phyloP scores from a whole-genome alignment of 306 rosid genomes.

The Dalbergia cochinchinensis region DNA sequence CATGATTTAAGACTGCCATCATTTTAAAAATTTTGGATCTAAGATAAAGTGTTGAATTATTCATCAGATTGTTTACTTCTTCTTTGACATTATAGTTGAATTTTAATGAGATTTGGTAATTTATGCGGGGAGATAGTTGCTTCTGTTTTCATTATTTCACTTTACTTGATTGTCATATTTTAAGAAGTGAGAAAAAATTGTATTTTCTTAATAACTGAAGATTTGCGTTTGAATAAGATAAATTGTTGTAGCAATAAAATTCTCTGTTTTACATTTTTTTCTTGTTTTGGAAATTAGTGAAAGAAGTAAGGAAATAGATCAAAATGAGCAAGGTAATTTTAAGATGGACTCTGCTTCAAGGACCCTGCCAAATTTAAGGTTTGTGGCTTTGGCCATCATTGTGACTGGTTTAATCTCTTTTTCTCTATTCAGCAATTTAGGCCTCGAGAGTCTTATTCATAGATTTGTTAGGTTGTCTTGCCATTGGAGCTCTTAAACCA shows the following conservation, averaged over 20 bases:
- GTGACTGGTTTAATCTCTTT: not conserved
- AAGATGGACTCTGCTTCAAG: not conserved
- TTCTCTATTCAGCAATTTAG: not conserved
- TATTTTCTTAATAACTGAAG: not conserved
- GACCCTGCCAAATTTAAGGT: not conserved
- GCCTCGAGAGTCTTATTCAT: not conserved
- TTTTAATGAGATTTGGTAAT: not conserved
- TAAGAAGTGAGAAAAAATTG: not conserved
- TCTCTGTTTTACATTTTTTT: not conserved
- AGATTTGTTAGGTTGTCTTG: not conserved
- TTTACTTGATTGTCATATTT: not conserved
- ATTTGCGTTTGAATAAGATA: not conserved
- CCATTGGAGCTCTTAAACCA: slow-evolving; percentile 12
- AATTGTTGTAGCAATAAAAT: not conserved
- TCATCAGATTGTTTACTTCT: not conserved
- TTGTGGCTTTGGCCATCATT: not conserved
- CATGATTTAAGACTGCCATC: not conserved
- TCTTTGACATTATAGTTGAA: not conserved
- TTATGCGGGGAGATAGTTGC: not conserved
- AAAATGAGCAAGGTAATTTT: not conserved
- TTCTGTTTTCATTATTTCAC: not conserved
- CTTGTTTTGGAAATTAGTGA: not conserved
- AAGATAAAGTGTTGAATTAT: not conserved
- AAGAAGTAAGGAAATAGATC: not conserved
- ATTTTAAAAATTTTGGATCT: not conserved